Evolutionary conservation across 768 basidiomycete genomes (phyloP).

Genomic region (Trametes cingulata): DNA sequence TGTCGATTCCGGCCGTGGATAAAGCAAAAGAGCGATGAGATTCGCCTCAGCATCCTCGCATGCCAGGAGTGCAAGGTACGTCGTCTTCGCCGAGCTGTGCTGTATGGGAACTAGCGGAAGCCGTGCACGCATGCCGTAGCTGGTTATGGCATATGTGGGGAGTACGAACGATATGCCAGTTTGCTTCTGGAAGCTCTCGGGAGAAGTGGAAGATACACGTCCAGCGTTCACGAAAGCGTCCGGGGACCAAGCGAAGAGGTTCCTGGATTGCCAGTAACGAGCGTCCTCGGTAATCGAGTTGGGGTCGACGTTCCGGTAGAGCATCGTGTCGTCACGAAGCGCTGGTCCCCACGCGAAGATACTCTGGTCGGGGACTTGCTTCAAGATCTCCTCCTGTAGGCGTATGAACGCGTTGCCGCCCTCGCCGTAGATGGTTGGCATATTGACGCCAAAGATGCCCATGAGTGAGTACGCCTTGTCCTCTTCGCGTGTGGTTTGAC

Average conservation of each 20-base stretch:
- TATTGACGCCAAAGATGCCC: constrained; percentile 21
- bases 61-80: constrained; percentile 11
- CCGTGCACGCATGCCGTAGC: constrained; percentile 11
- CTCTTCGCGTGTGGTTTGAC: constrained; percentile 15
- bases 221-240: constrained; percentile 17
- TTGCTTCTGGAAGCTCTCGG: constrained; percentile 7
- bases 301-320: constrained; percentile 2
- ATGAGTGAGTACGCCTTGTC: constrained; percentile 22
- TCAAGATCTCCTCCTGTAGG: constrained; percentile 18
- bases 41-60: constrained; percentile 9
- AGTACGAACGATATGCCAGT: background rate
- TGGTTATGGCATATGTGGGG: constrained; percentile 9
- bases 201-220: background rate
- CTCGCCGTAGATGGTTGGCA: constrained; percentile 19
- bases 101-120: constrained; percentile 8
- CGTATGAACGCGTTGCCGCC: constrained; percentile 15
- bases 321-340: constrained; percentile 1
- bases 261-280: constrained; percentile 15
- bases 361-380: constrained; percentile 17
- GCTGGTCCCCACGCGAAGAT: constrained; percentile 18
- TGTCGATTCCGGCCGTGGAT: background rate
- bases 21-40: constrained; percentile 9
- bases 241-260: constrained; percentile 19
- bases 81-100: constrained; percentile 5
- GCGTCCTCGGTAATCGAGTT: constrained; percentile 9